These are phyloP conservation scores for Boechera retrofracta DNA, from an alignment of 345 rosid genomes.

Conservation along the genomic window DNA sequence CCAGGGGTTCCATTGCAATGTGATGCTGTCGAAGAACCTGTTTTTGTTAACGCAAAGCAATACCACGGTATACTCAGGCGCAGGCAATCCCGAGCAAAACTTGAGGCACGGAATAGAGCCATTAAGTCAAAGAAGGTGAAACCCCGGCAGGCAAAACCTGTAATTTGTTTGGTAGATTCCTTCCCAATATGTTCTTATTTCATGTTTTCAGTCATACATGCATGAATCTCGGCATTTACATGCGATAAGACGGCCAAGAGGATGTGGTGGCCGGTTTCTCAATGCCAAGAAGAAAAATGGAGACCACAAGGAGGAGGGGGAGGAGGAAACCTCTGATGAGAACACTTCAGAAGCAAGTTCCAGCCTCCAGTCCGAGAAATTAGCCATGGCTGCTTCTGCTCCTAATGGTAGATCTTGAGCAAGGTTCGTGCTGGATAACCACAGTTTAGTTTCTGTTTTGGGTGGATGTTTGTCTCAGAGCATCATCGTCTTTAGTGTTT, in stretches of 20 bases:
- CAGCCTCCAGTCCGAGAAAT: conserved; percentile 65
- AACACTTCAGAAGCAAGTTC: conserved; percentile 61
- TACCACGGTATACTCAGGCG: conserved; percentile 97
- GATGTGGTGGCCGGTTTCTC: conserved; percentile 93
- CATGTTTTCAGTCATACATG: conserved; percentile 79
- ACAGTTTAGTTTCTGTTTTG: conserved; percentile 24
- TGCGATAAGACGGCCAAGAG: conserved; percentile 93
- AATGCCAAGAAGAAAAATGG: conserved; percentile 71
- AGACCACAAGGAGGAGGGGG: conserved; percentile 52
- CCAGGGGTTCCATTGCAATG: conserved; percentile 95
- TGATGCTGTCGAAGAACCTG: conserved; percentile 95
- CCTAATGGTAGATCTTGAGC: conserved; percentile 55
- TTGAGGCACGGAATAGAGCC: conserved; percentile 72
- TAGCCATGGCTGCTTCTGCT: conserved; percentile 50
- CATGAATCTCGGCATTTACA: conserved; percentile 98
- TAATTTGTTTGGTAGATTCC: neutral
- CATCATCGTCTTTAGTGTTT: conserved; percentile 32
- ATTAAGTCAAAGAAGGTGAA: conserved; percentile 79
- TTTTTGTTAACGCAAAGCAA: conserved; percentile 97
- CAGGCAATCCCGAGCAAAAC: conserved; percentile 93
- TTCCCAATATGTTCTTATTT: conserved; percentile 15
- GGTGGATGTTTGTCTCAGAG: conserved; percentile 22
- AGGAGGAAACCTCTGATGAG: conserved; percentile 55
- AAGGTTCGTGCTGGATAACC: conserved; percentile 18
- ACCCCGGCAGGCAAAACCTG: neutral